Conservation (phyloP, 2,329 filamentous ascomycete genomes). For the Coleophoma eucalyptorum region DNA sequence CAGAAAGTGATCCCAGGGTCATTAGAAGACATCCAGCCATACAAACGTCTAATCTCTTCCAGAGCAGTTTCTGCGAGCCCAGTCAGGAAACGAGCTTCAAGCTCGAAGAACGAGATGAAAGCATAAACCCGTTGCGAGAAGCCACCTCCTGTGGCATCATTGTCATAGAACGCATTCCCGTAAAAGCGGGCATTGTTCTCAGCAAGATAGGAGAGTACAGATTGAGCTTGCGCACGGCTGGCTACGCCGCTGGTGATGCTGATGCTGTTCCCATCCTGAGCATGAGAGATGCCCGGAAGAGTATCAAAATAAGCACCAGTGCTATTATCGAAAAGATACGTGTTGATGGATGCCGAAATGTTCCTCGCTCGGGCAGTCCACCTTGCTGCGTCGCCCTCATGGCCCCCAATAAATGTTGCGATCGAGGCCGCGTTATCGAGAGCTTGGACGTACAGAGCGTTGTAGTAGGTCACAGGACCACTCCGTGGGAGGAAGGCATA, state of each 20-base stretch:
- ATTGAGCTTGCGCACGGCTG: constrained; percentile 24
- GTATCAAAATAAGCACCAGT: constrained; percentile 41
- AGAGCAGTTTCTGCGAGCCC: constrained; percentile 32
- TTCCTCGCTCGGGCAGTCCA: constrained; percentile 35
- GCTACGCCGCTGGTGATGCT: constrained; percentile 35
- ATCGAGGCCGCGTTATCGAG: constrained; percentile 39
- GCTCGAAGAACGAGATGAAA: constrained; percentile 50
- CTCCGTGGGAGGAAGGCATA: constrained; percentile 45
- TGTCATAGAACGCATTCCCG: constrained; percentile 50
- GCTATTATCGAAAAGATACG: constrained; percentile 32
- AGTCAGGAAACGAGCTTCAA: constrained; percentile 41
- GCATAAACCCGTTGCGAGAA: constrained; percentile 45
- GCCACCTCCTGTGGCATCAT: constrained; percentile 30
- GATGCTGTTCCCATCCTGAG: constrained; percentile 48
- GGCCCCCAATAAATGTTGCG: constrained; percentile 27
- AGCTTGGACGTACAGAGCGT: constrained; percentile 44
- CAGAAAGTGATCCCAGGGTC: constrained; percentile 45
- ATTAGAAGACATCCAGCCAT: constrained; percentile 44
- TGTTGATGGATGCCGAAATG: constrained; percentile 32
- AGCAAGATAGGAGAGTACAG: constrained; percentile 36
- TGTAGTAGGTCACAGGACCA: constrained; percentile 49
- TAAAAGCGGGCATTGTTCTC: constrained; percentile 32
- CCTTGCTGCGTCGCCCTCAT: constrained; percentile 29
- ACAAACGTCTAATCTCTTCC: constrained; percentile 41
- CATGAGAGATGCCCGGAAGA: constrained; percentile 28